Percentiles rank a stretch among this genome's conserved stretches.
Conservation (phyloP, 2,329 filamentous ascomycete species). For the Pseudogymnoascus sp. region DNA sequence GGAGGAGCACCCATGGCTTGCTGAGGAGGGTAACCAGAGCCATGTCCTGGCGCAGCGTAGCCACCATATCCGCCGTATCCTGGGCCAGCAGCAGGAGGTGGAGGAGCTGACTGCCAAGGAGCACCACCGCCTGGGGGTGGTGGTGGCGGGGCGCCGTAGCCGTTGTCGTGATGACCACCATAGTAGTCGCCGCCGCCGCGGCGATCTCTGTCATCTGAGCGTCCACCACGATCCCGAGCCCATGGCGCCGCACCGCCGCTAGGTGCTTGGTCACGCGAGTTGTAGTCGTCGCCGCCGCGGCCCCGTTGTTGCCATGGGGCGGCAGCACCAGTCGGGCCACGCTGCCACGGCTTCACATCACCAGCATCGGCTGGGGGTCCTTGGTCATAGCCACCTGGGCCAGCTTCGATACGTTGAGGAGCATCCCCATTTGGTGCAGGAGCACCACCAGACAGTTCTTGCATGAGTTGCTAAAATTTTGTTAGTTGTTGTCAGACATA, state of each 20-base stretch:
- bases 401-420: constrained; percentile 78
- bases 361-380: constrained; percentile 31
- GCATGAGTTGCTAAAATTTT: constrained; percentile 76
- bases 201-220: constrained; percentile 40
- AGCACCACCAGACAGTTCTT: constrained; percentile 77
- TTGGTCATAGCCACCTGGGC: constrained; percentile 56
- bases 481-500: constrained; percentile 17
- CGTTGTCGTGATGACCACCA: constrained; percentile 33
- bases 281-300: constrained; percentile 34
- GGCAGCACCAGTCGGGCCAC: constrained; percentile 72
- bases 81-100: constrained; percentile 37
- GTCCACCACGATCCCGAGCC: constrained; percentile 47
- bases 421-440: constrained; percentile 48
- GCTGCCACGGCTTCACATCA: constrained; percentile 78
- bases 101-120: constrained; percentile 36
- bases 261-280: constrained; percentile 25
- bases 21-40: constrained; percentile 34
- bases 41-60: constrained; percentile 37
- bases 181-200: constrained; percentile 40
- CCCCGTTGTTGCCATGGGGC: constrained; percentile 62
- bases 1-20: constrained; percentile 45
- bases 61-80: constrained; percentile 42
- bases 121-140: constrained; percentile 37
- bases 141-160: constrained; percentile 41
- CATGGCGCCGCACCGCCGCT: constrained; percentile 48